Base-by-base conservation (phyloP, 1,284 basidiomycete species). In the Irpex sp. region DNA sequence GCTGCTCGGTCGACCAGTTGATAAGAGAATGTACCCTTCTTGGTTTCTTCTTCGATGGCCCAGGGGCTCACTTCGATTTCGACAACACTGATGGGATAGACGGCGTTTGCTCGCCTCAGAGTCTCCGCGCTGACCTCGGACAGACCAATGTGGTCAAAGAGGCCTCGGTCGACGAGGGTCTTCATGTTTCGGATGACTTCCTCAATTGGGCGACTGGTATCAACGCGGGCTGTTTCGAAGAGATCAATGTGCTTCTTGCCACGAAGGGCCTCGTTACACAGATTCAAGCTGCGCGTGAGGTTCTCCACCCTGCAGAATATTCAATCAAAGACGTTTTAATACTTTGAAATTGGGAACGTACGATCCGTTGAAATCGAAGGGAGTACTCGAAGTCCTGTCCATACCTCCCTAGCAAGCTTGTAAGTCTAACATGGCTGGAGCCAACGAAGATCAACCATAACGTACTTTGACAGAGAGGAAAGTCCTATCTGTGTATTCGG, bases 1-100 rank as follows among this genome's bases (percentile, higher is more conserved):
- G 81, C 20, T 88, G 83, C 72, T 89, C 85, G 20, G 82, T 78
- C 38, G 9, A n/a, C 81, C 79, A 2, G 6, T 42, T 42, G 38
- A 10, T 42, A 81, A 78, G 6, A 79, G 76, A 32, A 85, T 79
- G 7, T 65, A 42, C 38, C 85, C 18, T 83, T 83, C 75, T 81
- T 82, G 1, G 82, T 83, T 73, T 88, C 87, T 43, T 86, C 80
- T 67, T 87, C 86, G 70, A 85, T 86, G 0, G 82, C 79, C 83
- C 86, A 89, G 13, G 87, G 82, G 56, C 87, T 88, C 59, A 89
- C 80, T 78, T 90, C 88, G 69, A 89, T 87, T 78, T 90, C 89
- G 45, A 87, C 85, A 4, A 82, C 80, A 3, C 85, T 79, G 64
- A 90, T 82, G 1, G 85, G 86, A 67, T 82, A 77, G 38, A 88